Conservation (phyloP, 345 rosid species). For the Syzygium aromaticum region DNA sequence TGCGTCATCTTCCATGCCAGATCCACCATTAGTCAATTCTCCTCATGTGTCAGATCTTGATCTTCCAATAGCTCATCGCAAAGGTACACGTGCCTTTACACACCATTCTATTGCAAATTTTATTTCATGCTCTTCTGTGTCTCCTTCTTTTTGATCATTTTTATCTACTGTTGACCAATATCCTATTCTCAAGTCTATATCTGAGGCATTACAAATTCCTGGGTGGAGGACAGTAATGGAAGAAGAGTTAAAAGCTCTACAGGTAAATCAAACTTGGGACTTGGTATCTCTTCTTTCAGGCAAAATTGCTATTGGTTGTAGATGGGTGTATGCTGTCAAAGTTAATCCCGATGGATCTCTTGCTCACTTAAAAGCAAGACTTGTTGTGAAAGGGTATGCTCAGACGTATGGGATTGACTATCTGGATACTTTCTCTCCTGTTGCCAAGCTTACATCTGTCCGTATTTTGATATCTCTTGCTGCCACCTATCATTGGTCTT, state of each 20-base stretch:
- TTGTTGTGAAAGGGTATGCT: no score
- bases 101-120: no score
- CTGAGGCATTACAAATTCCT: background rate
- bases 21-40: no score
- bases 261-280: background rate
- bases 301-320: background rate
- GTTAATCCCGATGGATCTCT: background rate
- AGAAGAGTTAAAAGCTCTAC: no score
- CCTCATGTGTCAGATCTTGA: background rate
- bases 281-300: background rate
- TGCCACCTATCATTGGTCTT: background rate
- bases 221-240: background rate
- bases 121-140: background rate
- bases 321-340: no score
- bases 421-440: no score
- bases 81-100: background rate
- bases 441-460: background rate
- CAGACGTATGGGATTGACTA: no score
- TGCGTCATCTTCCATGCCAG: background rate
- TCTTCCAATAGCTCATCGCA: background rate
- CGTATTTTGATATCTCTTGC: background rate
- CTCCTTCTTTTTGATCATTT: background rate
- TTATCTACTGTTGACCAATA: no score
- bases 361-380: background rate
- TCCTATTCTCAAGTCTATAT: background rate